Base-by-base conservation (phyloP, 805 yeast species). In the Kurtzmaniella cleridarum region DNA sequence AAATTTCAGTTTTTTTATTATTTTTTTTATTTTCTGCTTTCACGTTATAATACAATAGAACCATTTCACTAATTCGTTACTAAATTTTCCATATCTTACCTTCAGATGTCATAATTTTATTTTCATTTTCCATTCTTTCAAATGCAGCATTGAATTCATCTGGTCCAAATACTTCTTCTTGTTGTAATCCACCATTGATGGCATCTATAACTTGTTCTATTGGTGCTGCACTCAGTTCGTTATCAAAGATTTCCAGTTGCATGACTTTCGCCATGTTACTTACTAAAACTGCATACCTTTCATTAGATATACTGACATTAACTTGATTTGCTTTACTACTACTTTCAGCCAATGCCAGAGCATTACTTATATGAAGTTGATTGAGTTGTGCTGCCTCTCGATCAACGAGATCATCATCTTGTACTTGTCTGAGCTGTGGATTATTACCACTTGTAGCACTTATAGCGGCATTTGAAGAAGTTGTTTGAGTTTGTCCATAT, bases 61-160 rank as follows among this genome's bases (percentile, higher is more conserved):
- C n/a, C n/a, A n/a, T n/a, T n/a, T n/a, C n/a, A n/a, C n/a, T n/a
- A n/a, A n/a, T n/a, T 20, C 24, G 8, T 20, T 23, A 30, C 32
- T 36, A 64, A 37, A 64, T 57, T 47, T 56, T 57, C 62, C 64
- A 66, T 34, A 68, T 52, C 52, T 64, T 62, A 26, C 66, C 71
- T 43, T 65, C 69, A 37, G 60, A 56, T n/a, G 54, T 41, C 57
- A 60, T 59, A 30, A 67, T 49, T 48, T 61, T 56, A 44, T 62
- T 66, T 42, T 64, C 69, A 12, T 50, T 53, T 36, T 54, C 58
- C 67, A 67, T 58, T 41, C 44, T 55, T 30, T 42, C 45, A 24
- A 67, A 53, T 4, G 62, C 72, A 18, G 54, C 54, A 27, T 43
- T 45, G 30, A 65, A 49, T 43, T 68, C 73, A 13, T 39, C 46